Conservation (phyloP, 768 basidiomycete genomes). For the Tylopilus sp. region DNA sequence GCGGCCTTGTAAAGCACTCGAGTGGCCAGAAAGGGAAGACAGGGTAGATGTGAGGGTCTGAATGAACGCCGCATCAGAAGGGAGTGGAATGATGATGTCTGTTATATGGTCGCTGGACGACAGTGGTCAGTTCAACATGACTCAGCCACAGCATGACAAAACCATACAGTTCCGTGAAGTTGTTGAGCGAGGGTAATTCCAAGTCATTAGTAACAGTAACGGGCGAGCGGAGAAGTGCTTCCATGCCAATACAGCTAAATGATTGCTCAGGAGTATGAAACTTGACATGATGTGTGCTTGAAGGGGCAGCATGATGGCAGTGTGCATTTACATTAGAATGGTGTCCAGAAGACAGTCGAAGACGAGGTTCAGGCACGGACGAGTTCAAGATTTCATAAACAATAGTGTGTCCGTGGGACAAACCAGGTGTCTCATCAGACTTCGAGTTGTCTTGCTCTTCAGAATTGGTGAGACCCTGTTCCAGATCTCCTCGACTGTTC, state of each 20-base stretch:
- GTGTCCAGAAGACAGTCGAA: slow-evolving; percentile 47
- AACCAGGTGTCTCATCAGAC: neutral
- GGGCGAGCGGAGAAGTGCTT: slow-evolving; percentile 3
- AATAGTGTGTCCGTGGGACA: slow-evolving; percentile 27
- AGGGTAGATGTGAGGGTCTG: slow-evolving; percentile 62
- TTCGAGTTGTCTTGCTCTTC: slow-evolving; percentile 2
- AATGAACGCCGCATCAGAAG: slow-evolving; percentile 81
- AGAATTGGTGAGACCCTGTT: neutral
- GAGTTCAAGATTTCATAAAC: slow-evolving; percentile 53
- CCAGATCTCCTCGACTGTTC: slow-evolving; percentile 22
- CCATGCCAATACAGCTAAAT: slow-evolving; percentile 4
- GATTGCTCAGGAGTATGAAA: slow-evolving; percentile 11
- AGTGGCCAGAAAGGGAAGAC: slow-evolving; percentile 50
- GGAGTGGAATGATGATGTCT: slow-evolving; percentile 75
- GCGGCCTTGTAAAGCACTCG: slow-evolving; percentile 46
- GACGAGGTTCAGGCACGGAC: slow-evolving; percentile 51
- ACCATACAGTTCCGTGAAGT: slow-evolving; percentile 9
- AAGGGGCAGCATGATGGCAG: neutral
- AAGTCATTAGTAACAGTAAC: neutral
- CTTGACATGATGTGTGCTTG: slow-evolving; percentile 8
- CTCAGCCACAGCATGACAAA: neutral
- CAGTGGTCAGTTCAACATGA: neutral
- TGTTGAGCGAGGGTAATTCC: neutral
- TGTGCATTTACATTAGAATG: neutral
- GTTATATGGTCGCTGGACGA: slow-evolving; percentile 10